phyloP scores from a whole-genome alignment of 495 filamentous ascomycete species.

The Xylaria curta region DNA sequence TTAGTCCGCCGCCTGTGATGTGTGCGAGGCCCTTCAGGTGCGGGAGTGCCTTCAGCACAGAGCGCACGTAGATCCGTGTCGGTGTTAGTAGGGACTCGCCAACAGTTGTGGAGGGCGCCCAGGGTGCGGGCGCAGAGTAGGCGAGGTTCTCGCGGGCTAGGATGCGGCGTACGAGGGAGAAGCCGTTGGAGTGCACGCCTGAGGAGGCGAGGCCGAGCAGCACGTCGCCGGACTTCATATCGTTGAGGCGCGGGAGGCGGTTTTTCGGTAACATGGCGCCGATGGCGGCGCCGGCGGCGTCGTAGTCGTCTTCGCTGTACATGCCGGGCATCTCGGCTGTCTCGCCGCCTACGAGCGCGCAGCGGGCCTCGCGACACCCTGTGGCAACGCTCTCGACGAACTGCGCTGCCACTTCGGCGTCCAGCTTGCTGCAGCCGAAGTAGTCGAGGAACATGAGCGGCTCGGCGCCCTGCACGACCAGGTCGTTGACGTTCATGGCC shows the following conservation, averaged over 20 bases:
- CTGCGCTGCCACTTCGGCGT: conserved; percentile 73
- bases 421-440: conserved; percentile 87
- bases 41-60: conserved; percentile 68
- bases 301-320: conserved; percentile 83
- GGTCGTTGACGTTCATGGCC: conserved; percentile 98
- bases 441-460: conserved; percentile 96
- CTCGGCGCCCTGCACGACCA: conserved; percentile 92
- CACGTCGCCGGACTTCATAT: conserved; percentile 82
- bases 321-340: conserved; percentile 98
- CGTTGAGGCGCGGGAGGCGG: conserved; percentile 74
- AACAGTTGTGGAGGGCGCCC: conserved; percentile 61
- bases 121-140: conserved; percentile 76
- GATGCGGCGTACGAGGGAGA: conserved; percentile 89
- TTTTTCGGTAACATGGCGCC: conserved; percentile 75
- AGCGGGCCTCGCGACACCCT: conserved; percentile 81
- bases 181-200: conserved; percentile 93
- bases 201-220: conserved; percentile 82
- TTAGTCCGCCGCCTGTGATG: conserved; percentile 92
- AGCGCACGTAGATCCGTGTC: conserved; percentile 80
- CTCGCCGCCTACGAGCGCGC: conserved; percentile 92
- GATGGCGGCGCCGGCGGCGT: conserved; percentile 85
- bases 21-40: conserved; percentile 88
- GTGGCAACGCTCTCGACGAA: conserved; percentile 88
- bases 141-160: conserved; percentile 71
- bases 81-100: conserved; percentile 80